Conservation (phyloP, 1,139 yeast species). For the Tardiomyces digboiensis region DNA sequence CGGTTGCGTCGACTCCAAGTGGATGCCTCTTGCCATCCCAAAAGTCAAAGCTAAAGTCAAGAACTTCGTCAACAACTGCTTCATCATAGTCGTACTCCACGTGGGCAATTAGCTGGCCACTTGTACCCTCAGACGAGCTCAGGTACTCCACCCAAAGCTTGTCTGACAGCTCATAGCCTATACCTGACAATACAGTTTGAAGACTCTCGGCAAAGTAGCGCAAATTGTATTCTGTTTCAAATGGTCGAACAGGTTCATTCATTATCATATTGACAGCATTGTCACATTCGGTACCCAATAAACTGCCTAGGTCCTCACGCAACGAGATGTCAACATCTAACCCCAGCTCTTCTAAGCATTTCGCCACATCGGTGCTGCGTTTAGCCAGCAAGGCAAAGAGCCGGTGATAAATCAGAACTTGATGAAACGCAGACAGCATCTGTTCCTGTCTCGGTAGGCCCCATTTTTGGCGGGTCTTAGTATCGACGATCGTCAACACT, state of each 20-base stretch:
- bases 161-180: neutral
- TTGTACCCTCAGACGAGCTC: neutral
- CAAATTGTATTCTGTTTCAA: no score
- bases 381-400: slow-evolving; percentile 6
- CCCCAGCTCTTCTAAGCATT: neutral
- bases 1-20: slow-evolving; percentile 16
- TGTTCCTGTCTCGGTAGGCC: slow-evolving; percentile 15
- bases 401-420: slow-evolving; percentile 21
- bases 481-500: slow-evolving; percentile 18
- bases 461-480: slow-evolving; percentile 19
- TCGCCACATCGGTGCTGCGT: neutral
- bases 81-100: slow-evolving; percentile 13
- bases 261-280: no score
- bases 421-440: slow-evolving; percentile 24
- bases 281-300: no score
- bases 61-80: slow-evolving; percentile 9
- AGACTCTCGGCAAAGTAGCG: no score
- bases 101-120: slow-evolving; percentile 7
- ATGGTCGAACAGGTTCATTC: no score
- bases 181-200: no score
- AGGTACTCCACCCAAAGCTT: neutral
- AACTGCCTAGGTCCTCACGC: neutral
- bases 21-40: slow-evolving; percentile 21
- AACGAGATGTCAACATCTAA: neutral
- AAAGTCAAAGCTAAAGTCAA: slow-evolving; percentile 17